Evolutionary conservation across 495 filamentous ascomycete species (phyloP).

Genomic region (Daldinia loculata): DNA sequence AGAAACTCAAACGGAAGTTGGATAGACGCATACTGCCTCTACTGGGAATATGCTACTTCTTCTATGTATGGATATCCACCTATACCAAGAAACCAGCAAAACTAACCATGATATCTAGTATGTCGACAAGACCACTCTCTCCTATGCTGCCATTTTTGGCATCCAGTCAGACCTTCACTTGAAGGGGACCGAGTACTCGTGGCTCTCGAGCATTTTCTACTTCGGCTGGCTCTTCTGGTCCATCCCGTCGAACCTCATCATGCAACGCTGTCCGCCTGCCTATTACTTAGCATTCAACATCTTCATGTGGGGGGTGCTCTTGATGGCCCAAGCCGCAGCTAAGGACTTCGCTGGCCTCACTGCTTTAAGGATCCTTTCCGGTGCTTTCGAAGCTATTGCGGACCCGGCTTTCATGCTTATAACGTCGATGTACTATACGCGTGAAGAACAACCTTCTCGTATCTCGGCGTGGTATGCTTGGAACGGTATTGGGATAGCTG

Average conservation of each 20-base stretch:
- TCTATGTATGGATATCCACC: neutral
- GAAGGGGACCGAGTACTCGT: constrained; percentile 11
- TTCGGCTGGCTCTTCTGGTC: constrained; percentile 15
- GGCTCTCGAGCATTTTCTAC: constrained; percentile 10
- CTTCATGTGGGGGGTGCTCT: constrained; percentile 11
- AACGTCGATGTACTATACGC: constrained; percentile 22
- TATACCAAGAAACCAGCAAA: neutral
- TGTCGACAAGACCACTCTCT: constrained; percentile 1
- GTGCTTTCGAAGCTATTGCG: constrained; percentile 20
- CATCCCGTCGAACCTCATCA: constrained; percentile 13
- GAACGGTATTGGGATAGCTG: constrained; percentile 53
- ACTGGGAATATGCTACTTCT: constrained; percentile 3
- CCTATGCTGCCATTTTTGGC: constrained; percentile 15
- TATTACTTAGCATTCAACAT: constrained; percentile 5
- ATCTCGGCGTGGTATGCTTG: constrained; percentile 51
- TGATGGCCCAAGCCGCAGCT: constrained; percentile 15
- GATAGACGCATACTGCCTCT: constrained; percentile 16
- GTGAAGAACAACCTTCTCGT: constrained; percentile 43
- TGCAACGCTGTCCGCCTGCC: constrained; percentile 8
- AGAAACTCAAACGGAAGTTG: constrained; percentile 9
- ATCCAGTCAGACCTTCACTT: constrained; percentile 12
- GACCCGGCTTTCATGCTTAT: constrained; percentile 28
- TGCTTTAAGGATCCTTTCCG: constrained; percentile 1
- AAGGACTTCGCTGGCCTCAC: neutral
- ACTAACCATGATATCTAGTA: neutral